Evolutionary conservation across 306 rosid species (phyloP).

Genomic region (Hylodesmum podocarpum): DNA sequence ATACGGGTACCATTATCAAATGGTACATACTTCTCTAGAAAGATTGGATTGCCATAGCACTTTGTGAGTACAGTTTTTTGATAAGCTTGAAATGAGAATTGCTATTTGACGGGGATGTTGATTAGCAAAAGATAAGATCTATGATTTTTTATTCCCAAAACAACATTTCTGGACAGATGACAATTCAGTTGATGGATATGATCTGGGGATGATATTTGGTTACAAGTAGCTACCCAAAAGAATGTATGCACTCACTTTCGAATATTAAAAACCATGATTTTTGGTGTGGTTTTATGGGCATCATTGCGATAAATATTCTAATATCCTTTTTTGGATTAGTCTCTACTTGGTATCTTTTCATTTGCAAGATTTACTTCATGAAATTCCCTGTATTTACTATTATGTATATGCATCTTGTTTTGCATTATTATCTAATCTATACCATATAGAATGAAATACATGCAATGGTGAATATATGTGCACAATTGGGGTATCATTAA

Average conservation of each 20-base stretch:
- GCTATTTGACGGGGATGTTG: neutral
- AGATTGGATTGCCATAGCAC: conserved; percentile 4
- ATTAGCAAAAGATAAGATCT: neutral
- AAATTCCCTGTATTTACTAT: neutral
- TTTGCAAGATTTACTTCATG: neutral
- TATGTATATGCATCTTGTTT: neutral
- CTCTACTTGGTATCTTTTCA: neutral
- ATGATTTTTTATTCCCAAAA: neutral
- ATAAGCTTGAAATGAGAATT: conserved; percentile 15
- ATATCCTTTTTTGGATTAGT: neutral
- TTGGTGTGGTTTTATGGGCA: too few relatives aligned
- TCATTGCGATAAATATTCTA: neutral
- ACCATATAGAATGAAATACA: neutral
- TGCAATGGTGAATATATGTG: neutral
- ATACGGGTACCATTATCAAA: conserved; percentile 16
- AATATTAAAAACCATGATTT: neutral
- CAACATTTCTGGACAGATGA: neutral
- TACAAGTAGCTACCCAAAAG: neutral
- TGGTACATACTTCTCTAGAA: conserved; percentile 3
- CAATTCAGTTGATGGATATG: neutral
- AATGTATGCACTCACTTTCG: neutral
- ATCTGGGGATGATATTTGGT: neutral
- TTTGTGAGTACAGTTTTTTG: neutral
- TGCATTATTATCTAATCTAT: conserved; percentile 14
- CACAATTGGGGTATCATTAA: too few relatives aligned